Base-by-base conservation (phyloP, 495 filamentous ascomycete genomes). In the Penicillium waksmanii region DNA sequence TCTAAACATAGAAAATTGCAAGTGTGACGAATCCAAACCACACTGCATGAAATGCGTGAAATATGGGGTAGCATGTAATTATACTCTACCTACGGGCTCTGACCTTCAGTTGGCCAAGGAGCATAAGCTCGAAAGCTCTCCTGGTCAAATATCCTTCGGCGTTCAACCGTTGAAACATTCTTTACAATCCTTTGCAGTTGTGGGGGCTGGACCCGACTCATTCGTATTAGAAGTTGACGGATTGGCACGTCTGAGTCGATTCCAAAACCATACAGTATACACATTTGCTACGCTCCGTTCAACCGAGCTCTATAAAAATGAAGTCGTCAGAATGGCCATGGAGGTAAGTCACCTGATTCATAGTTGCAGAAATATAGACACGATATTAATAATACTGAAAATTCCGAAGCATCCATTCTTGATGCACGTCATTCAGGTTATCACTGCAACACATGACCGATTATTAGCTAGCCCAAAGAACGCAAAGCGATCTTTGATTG, bases 21-120 rank as follows among this genome's bases (percentile, higher is more conserved):
- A 80, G 77, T 78, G 77, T 47, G 76, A 80, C 48, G 76, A 80
- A 60, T 23, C 19, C 8, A 68, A 65, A 33, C 77, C 76, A 7
- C 51, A 68, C 15, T 78, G 77, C 50, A 60, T 68, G 36, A 73
- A 68, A 53, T 80, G 77, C 23, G 23, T 49, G 7, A 40, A 61
- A 1, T 80, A 71, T 53, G 70, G 74, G 12, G 65, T 80, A 2
- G 42, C 65, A 21, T 80, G 77, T 67, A 76, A 73, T 55, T 77
- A 72, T 58, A 67, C 63, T 33, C 15, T 60, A 25, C 10, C 51
- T 2, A 51, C 60, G 35, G 42, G 52, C 25, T 46, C 65, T 38
- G 74, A 75, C 25, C 51, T 78, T 33, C 69, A 79, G 43, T 57
- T 60, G n/a, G 46, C 62, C 19, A 53, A 49, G 40, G 60, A 60